Conservation (phyloP, 2,329 filamentous ascomycete species). For the Ophiosphaerella herpotricha region DNA sequence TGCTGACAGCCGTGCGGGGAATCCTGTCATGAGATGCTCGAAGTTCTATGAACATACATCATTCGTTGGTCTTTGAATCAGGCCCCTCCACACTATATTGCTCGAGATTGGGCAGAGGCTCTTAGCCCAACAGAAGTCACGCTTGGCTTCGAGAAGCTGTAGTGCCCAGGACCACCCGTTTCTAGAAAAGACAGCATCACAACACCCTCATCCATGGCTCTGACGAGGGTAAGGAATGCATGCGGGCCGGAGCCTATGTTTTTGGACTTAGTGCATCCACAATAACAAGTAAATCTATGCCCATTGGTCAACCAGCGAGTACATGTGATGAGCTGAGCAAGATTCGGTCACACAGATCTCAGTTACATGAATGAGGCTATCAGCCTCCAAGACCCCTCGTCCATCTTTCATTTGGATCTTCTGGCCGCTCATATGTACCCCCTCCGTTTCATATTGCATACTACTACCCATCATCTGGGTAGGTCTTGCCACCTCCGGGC, state of each 20-base stretch:
- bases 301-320: not conserved
- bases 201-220: not conserved
- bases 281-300: not conserved
- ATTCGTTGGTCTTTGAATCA: slow-evolving; percentile 1
- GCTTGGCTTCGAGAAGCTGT: slow-evolving; percentile 2
- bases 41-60: not conserved
- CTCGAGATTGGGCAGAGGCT: slow-evolving; percentile 3
- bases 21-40: slow-evolving; percentile 4
- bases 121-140: not conserved
- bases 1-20: slow-evolving; percentile 8
- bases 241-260: not conserved
- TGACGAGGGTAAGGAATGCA: not conserved
- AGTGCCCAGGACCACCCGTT: not conserved
- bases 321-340: slow-evolving; percentile 3
- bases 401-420: slow-evolving; percentile 11
- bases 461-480: slow-evolving; percentile 5
- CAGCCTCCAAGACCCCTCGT: slow-evolving; percentile 1
- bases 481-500: slow-evolving; percentile 3
- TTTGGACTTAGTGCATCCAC: not conserved
- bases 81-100: slow-evolving; percentile 5
- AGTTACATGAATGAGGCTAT: slow-evolving; percentile 2
- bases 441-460: slow-evolving; percentile 7
- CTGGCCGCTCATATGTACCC: slow-evolving; percentile 6
- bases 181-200: not conserved
- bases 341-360: slow-evolving; percentile 9